A percentile compares a stretch with the other conserved stretches of the same genome.
These are phyloP conservation scores for Porphyrellus cyaneotinctus DNA, from an alignment of 768 basidiomycete genomes.

Conservation along the genomic window DNA sequence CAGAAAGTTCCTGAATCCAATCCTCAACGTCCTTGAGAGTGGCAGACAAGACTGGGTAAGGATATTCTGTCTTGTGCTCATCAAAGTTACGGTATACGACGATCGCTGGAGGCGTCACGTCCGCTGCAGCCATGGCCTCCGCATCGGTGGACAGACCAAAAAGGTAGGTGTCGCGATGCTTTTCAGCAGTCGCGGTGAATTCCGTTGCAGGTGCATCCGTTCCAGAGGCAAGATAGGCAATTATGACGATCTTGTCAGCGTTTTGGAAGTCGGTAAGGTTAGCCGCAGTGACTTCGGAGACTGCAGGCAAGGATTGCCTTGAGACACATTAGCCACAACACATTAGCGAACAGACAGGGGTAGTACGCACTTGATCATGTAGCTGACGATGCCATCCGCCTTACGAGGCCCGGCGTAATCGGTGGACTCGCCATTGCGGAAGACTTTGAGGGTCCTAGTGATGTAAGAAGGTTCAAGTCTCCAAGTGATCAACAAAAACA, in stretches of 20 bases:
- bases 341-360: not conserved
- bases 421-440: constrained; percentile 72
- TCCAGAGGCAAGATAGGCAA: constrained; percentile 78
- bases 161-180: constrained; percentile 88
- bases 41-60: constrained; percentile 53
- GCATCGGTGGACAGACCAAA: constrained; percentile 84
- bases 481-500: not conserved
- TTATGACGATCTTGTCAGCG: constrained; percentile 84
- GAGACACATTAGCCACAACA: constrained; percentile 7
- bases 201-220: constrained; percentile 66
- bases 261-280: constrained; percentile 83
- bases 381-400: constrained; percentile 92
- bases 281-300: constrained; percentile 70
- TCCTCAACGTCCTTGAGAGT: constrained; percentile 59
- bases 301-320: constrained; percentile 91
- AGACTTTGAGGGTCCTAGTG: constrained; percentile 79
- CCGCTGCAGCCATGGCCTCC: constrained; percentile 62
- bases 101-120: constrained; percentile 75
- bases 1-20: constrained; percentile 79
- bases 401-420: constrained; percentile 91
- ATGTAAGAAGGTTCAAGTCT: not conserved
- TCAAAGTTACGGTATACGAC: constrained; percentile 93
- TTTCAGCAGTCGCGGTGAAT: constrained; percentile 78
- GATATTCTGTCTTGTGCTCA: constrained; percentile 68
- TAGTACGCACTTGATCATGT: constrained; percentile 85